Conservation (phyloP, 1,284 basidiomycete species). For the Laetiporus sulphureus region DNA sequence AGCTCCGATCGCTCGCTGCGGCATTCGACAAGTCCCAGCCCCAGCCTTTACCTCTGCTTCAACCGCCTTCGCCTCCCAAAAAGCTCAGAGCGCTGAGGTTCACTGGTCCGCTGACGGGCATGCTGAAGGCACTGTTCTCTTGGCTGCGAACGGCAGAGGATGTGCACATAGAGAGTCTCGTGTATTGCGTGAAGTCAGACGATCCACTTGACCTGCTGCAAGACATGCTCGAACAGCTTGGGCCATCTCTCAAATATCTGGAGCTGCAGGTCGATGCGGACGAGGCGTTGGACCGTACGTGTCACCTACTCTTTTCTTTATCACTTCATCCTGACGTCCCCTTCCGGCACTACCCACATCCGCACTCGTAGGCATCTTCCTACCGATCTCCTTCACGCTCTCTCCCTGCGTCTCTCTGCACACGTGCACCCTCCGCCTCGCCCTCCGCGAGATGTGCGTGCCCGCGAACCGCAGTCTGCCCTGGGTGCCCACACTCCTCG, state of each 20-base stretch:
- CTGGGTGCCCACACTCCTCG: constrained; percentile 11
- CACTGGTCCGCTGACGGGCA: not conserved
- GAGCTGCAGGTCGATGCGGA: not conserved
- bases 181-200: not conserved
- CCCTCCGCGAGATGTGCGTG: constrained; percentile 17
- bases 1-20: not conserved
- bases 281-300: not conserved
- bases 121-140: not conserved
- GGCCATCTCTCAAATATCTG: not conserved
- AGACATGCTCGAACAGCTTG: not conserved
- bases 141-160: not conserved
- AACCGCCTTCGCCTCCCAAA: not conserved
- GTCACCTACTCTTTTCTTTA: not conserved
- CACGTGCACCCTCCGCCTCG: constrained; percentile 10
- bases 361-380: constrained; percentile 1
- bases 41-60: not conserved
- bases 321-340: not conserved
- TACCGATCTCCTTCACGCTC: constrained; percentile 8
- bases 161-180: not conserved
- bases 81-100: not conserved
- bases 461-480: constrained; percentile 11
- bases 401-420: constrained; percentile 8
- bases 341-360: no score
- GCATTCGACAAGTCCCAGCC: not conserved
- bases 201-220: not conserved